Conservation (phyloP, 2,329 filamentous ascomycete species). For the Paecilomyces variotii region DNA sequence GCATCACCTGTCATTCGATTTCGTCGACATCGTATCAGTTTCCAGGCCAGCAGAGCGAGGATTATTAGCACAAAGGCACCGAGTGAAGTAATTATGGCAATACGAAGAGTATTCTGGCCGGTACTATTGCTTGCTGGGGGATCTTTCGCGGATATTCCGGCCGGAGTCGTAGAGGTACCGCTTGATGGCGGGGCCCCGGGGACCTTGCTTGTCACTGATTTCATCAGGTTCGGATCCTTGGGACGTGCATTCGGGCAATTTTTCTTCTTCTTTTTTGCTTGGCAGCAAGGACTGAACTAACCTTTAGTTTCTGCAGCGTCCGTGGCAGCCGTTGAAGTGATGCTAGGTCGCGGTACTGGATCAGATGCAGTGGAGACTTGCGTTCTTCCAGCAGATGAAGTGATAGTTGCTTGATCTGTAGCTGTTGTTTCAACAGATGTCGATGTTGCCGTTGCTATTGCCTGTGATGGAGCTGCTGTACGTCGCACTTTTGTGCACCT, state of each 20-base stretch:
- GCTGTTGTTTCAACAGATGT: neutral
- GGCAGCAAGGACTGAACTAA: neutral
- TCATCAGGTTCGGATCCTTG: neutral
- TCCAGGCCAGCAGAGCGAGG: constrained; percentile 15
- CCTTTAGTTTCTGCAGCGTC: neutral
- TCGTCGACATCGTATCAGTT: constrained; percentile 16
- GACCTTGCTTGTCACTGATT: neutral
- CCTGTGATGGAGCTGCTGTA: constrained; percentile 7
- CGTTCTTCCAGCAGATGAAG: neutral
- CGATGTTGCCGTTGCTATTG: constrained; percentile 4
- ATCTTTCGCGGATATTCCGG: neutral
- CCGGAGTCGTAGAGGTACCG: neutral
- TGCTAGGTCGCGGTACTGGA: neutral
- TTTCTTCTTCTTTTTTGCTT: neutral
- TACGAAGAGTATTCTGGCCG: constrained; percentile 7
- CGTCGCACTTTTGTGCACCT: constrained; percentile 17
- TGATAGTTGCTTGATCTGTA: neutral
- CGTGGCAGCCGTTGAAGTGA: neutral
- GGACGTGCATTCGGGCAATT: neutral
- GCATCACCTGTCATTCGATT: constrained; percentile 6
- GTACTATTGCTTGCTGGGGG: neutral
- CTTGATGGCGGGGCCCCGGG: neutral
- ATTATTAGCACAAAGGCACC: constrained; percentile 17
- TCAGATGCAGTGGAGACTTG: neutral
- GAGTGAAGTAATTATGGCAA: constrained; percentile 21